These are phyloP conservation scores for Microsporum canis DNA, from an alignment of 2,329 filamentous ascomycete genomes.

Conservation along the genomic window DNA sequence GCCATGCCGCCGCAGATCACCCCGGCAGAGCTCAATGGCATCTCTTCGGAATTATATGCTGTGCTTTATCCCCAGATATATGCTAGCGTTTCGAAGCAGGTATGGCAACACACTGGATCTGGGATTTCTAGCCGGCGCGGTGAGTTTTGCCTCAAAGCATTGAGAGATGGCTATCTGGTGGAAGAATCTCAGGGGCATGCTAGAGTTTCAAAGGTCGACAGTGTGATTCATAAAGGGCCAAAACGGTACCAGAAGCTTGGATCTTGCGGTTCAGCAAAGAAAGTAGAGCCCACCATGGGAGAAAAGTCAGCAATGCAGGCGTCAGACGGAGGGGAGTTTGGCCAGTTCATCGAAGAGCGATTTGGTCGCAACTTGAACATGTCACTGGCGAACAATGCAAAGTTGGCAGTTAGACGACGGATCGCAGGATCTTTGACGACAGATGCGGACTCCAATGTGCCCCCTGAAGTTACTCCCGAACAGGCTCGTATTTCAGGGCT, in stretches of 20 bases:
- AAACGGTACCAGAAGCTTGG: slow-evolving; percentile 62
- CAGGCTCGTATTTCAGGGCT: slow-evolving; percentile 43
- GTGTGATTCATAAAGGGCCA: slow-evolving; percentile 52
- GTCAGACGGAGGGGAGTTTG: slow-evolving; percentile 52
- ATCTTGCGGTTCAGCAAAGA: slow-evolving; percentile 18
- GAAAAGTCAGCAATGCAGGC: slow-evolving; percentile 7
- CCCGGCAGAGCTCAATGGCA: slow-evolving; percentile 41
- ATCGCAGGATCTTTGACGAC: slow-evolving; percentile 77
- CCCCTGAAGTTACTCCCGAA: slow-evolving; percentile 35
- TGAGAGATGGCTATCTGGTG: slow-evolving; percentile 57
- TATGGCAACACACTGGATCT: slow-evolving; percentile 94
- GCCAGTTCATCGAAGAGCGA: slow-evolving; percentile 79
- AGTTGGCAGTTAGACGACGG: slow-evolving; percentile 69
- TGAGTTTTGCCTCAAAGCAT: slow-evolving; percentile 71
- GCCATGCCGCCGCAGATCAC: slow-evolving; percentile 53
- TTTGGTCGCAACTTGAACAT: slow-evolving; percentile 85
- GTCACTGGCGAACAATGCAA: slow-evolving; percentile 67
- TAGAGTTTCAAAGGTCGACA: slow-evolving; percentile 14
- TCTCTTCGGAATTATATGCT: slow-evolving; percentile 51
- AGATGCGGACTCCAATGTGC: slow-evolving; percentile 55
- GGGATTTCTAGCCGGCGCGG: slow-evolving; percentile 83
- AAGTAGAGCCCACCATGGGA: slow-evolving; percentile 10
- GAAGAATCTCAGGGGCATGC: slow-evolving; percentile 31
- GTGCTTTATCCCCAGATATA: slow-evolving; percentile 59
- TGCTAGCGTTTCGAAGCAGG: slow-evolving; percentile 71